Base-by-base conservation (phyloP, 1,284 basidiomycete genomes). In the Leucoagaricus sp. region DNA sequence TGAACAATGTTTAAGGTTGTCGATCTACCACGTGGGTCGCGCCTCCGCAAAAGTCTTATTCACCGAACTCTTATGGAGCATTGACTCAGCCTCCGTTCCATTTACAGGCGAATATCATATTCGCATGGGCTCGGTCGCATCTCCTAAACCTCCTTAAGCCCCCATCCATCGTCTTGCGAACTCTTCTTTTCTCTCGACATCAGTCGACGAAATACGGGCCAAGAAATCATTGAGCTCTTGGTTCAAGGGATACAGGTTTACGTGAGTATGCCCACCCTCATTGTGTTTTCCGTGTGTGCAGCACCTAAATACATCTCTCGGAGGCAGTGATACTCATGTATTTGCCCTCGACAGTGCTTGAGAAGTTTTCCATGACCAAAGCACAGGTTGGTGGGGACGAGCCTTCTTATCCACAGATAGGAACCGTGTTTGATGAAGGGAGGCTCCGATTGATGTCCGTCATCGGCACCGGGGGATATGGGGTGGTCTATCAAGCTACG, bases 381-480 rank as follows among this genome's bases (percentile, higher is more conserved):
- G 6, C 12, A 7, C 12, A n/a, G 36, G 36, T n/a, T 8, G 13
- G 13, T 13, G 40, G 5, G 36, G 36, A 23, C 8, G 17, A 5
- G 40, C 4, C 40, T 12, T 36, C 29, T 1, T 57, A 86, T 61
- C 87, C 87, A 49, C 75, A 80, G 60, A 73, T 89, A 61, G 87
- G 87, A 58, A 86, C 86, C 50, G 71, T 82, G 69, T 90, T 94
- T 72, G 91, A 93, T 77, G 80, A 83, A 61, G 87, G 85, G 58
- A 76, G 84, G 29, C 83, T 97, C 55, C 85, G 94, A 73, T 87
- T 97, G 61, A 83, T 93, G 64, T 86, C 91, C 63, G 84, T 96
- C 57, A 85, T 98, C 50, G 96, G 96, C 31, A 83, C 93, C 36
- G 96, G 96, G 26, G 94, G 94, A 12, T 98, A 97, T 71, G 96